Percentiles rank a stretch among this genome's conserved stretches.
These are phyloP conservation scores for Eimeria falciformis DNA, from an alignment of 169 alveolate genomes.

Conservation along the genomic window DNA sequence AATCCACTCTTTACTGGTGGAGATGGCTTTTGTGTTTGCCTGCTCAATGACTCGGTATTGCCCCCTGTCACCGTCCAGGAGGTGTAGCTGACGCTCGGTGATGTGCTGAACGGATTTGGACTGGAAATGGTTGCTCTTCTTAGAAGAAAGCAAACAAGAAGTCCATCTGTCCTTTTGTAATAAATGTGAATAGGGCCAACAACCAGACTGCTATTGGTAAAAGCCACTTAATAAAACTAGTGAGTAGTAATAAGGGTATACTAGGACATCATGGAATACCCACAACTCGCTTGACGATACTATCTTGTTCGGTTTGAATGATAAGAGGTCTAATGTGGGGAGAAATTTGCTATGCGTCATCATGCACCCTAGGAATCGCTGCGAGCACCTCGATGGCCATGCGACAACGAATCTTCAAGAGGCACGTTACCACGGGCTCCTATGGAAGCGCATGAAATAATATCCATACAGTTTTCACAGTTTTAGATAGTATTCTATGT, in stretches of 20 bases:
- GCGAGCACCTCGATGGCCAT: slow-evolving; percentile 52
- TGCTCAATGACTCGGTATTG: slow-evolving; percentile 64
- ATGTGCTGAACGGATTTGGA: slow-evolving; percentile 41
- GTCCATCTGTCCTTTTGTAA: no score
- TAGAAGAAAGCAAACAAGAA: no score
- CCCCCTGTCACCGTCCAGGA: slow-evolving; percentile 56
- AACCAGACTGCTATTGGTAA: no score
- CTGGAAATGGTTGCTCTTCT: not conserved
- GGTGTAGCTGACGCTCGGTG: slow-evolving; percentile 25
- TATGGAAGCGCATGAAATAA: not conserved
- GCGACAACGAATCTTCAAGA: slow-evolving; percentile 61
- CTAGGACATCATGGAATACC: not conserved
- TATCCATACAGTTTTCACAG: no score
- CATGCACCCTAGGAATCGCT: slow-evolving; percentile 58
- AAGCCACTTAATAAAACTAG: no score
- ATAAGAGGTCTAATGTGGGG: slow-evolving; percentile 3
- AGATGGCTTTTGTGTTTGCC: slow-evolving; percentile 22
- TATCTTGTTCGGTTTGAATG: slow-evolving; percentile 50
- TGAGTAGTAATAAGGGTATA: no score
- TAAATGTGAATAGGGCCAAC: no score
- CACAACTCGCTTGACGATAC: slow-evolving; percentile 57
- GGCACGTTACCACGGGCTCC: slow-evolving; percentile 75
- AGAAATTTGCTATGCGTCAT: slow-evolving; percentile 56
- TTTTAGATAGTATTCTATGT: no score
- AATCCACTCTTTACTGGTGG: slow-evolving; percentile 34